Evolutionary conservation across 371 early-diverging fungal species (phyloP), one percentile per base, ranked within the genome.

Genomic region (Mucor lusitanicus): DNA sequence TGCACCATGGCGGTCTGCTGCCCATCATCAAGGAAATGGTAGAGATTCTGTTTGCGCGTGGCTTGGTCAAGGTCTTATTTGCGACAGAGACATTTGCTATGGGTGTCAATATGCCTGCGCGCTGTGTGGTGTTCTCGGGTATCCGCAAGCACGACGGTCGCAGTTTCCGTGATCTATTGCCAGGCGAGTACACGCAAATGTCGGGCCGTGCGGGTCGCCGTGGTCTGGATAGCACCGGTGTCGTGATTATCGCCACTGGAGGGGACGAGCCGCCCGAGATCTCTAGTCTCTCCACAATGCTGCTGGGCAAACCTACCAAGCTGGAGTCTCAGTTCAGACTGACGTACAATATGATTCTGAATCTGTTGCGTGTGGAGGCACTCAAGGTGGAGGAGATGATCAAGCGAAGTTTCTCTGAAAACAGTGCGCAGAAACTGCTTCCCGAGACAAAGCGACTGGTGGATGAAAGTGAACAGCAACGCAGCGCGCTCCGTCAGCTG

Each of bases 131-230:
- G 6, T 99, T 99, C 81, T 92, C 97, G 11, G 87, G 90, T 40
- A 81, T 95, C 7, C 88, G 95, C 57, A 99, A 99, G 76, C 96
- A 95, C 75, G 98, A 97, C 73, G 99, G 97, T 27, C 88, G 82
- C 54, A 81, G 77, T 23, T 95, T 95, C 82, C 83, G 97, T 12
- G 89, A 95, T 63, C 85, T 98, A 37, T 68, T 93, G 39, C 95
- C 97, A 17, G 94, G 97, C 64, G 99, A 99, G 76, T 99, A 98
- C 78, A 99, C 97, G 2, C 99, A 99, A 86, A 99, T 99, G 99
- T 94, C 96, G 17, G 99, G 99, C 0, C 89, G 99, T 62, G 99
- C 99, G 11, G 99, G 99, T 61, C 91, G 99, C 71, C 93, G 99
- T 84, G 99, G 99, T 25, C 84, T 97, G 12, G 99, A 99, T 71